Base-by-base conservation (phyloP, 257 asterid species). In the Solanum bulbocastanum region DNA sequence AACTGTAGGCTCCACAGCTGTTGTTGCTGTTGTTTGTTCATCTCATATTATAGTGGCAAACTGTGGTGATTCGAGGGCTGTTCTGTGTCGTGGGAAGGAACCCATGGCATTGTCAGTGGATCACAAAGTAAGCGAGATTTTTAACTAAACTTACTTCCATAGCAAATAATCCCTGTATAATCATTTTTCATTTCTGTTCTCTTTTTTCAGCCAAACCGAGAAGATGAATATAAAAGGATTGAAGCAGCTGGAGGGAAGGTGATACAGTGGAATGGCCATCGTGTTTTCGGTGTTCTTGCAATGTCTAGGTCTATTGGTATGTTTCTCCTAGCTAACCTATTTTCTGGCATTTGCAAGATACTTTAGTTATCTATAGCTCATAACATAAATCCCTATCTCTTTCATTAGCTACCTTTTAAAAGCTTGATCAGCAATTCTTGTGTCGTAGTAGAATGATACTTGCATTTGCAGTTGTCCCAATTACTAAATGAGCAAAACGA, bases 191-290 rank as follows among this genome's bases (percentile, higher is more conserved):
- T 20, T 88, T 87, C 81, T 62, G 36, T 76, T 83, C 72, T 37
- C 79, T 86, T 42, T 35, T 15, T 16, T 35, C 27, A 97, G 99
- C 99, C 99, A 5, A 94, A 97, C 86, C 92, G 98, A 88, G 98
- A 97, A 85, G 99, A 97, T 85, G 99, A 97, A 91, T 97, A 94
- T 83, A 93, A 92, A 86, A 94, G 99, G 92, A 97, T 97, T 86
- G 98, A 96, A 90, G 98, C 98, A 42, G 94, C 98, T 33, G 98
- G 98, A 87, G 99, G 99, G 72, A 96, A 94, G 94, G 99, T 96
- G n/a, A 96, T 96, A 89, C 98, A 94, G 89, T 97, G 99, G 99
- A 97, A 96, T 83, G 99, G 99, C 9, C 98, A 96, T 91, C 98
- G 98, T 58, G 99, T 97, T 83, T 96, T 95, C 46, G 99, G 99